These are phyloP conservation scores for Ustilago loliicola DNA, from an alignment of 1,284 basidiomycete genomes.

Conservation along the genomic window DNA sequence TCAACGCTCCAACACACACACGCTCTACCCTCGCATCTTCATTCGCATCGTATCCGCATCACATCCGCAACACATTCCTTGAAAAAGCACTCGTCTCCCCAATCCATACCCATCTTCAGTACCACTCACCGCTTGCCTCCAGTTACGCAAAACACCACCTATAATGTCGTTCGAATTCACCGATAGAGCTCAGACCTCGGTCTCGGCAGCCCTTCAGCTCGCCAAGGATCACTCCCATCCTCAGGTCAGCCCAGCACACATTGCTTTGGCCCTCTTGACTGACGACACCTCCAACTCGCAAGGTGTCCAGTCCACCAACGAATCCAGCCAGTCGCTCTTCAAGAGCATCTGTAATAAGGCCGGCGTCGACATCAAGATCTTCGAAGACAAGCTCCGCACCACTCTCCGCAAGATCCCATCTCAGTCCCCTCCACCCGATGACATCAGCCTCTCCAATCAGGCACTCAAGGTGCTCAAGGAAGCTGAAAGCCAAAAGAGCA, in stretches of 20 bases:
- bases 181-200: slow-evolving; percentile 79
- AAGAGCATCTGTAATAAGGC: slow-evolving; percentile 81
- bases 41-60: not conserved
- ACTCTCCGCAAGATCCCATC: slow-evolving; percentile 66
- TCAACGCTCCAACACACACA: not conserved
- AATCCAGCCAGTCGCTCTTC: slow-evolving; percentile 76
- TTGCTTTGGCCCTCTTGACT: slow-evolving; percentile 82
- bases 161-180: slow-evolving; percentile 76
- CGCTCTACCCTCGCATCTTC: not conserved
- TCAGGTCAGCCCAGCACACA: slow-evolving; percentile 79
- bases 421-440: slow-evolving; percentile 65
- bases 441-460: slow-evolving; percentile 58
- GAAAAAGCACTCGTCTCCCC: not conserved
- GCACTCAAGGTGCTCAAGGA: slow-evolving; percentile 63
- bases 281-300: slow-evolving; percentile 63
- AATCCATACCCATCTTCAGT: not conserved
- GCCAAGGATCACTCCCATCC: slow-evolving; percentile 85
- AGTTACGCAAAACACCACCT: not conserved
- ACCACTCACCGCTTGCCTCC: not conserved
- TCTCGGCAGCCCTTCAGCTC: slow-evolving; percentile 80
- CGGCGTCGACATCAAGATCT: slow-evolving; percentile 77
- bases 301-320: slow-evolving; percentile 62
- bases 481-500: slow-evolving; percentile 62
- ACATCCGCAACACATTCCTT: not conserved
- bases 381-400: slow-evolving; percentile 61